Evolutionary conservation across 495 filamentous ascomycete genomes (phyloP).

Genomic region (Tuber aestivum): DNA sequence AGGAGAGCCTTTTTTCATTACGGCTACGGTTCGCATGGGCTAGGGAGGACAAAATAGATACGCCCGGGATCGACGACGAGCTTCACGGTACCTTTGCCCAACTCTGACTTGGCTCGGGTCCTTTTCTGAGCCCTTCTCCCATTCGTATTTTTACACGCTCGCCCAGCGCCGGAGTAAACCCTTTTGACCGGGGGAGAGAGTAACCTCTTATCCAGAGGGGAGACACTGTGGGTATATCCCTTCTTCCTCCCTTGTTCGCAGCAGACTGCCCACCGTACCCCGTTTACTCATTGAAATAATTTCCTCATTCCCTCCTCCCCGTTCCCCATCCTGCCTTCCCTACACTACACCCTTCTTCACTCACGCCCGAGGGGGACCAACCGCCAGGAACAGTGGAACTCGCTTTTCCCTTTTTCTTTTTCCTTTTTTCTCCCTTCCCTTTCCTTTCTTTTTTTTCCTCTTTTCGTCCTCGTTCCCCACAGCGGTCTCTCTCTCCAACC

Average conservation of each 20-base stretch:
- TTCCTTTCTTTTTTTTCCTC: neutral
- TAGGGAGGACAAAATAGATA: neutral
- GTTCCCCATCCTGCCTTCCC: neutral
- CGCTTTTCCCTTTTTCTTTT: neutral
- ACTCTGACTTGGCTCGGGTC: neutral
- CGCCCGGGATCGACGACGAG: neutral
- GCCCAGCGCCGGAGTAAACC: neutral
- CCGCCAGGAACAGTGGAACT: conserved; percentile 1
- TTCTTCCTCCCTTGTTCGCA: neutral
- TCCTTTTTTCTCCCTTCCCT: neutral
- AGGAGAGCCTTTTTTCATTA: neutral
- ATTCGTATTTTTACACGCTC: conserved; percentile 1
- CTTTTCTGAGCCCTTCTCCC: neutral
- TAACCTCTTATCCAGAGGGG: neutral
- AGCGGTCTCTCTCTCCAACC: neutral
- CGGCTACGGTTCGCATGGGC: neutral
- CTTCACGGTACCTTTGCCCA: neutral
- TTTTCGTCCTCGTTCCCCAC: conserved; percentile 4
- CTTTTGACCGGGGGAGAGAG: neutral
- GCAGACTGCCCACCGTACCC: neutral
- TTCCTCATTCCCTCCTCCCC: neutral
- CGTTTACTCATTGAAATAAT: conserved; percentile 6
- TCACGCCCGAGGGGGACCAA: neutral
- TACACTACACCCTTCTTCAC: neutral
- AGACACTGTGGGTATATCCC: neutral